Percentiles rank a stretch among this genome's conserved stretches.
phyloP scores from a whole-genome alignment of 2,329 filamentous ascomycete species.

The Elsinoe fawcettii region DNA sequence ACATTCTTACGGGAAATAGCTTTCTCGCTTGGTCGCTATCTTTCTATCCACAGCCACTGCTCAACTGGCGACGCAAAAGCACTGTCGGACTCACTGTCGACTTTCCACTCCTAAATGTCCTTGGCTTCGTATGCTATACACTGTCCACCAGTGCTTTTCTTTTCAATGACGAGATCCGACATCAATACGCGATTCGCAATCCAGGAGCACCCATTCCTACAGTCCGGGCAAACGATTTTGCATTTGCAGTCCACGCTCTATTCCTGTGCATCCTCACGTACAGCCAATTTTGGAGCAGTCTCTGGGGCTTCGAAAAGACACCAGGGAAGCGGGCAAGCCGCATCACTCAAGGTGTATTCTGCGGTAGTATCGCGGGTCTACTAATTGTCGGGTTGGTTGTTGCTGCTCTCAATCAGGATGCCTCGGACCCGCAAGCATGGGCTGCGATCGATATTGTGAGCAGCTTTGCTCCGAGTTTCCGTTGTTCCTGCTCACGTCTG shows the following conservation, averaged over 20 bases:
- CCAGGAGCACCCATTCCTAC: slow-evolving; percentile 66
- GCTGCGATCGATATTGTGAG: slow-evolving; percentile 58
- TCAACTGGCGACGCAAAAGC: slow-evolving; percentile 68
- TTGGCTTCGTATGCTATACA: slow-evolving; percentile 68
- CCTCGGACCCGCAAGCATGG: slow-evolving; percentile 45
- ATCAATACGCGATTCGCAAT: slow-evolving; percentile 77
- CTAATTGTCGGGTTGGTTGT: slow-evolving; percentile 43
- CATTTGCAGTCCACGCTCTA: slow-evolving; percentile 76
- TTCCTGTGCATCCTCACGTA: slow-evolving; percentile 64
- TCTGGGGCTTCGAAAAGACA: slow-evolving; percentile 66
- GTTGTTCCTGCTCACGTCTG: slow-evolving; percentile 16
- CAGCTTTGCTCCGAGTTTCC: slow-evolving; percentile 12
- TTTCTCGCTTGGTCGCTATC: slow-evolving; percentile 59
- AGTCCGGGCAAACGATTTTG: slow-evolving; percentile 81
- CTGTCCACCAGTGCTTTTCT: slow-evolving; percentile 68
- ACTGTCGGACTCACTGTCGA: slow-evolving; percentile 82
- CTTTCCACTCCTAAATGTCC: slow-evolving; percentile 68
- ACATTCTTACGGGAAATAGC: slow-evolving; percentile 17
- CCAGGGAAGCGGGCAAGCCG: slow-evolving; percentile 47
- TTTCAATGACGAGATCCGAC: slow-evolving; percentile 67
- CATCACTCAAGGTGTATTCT: slow-evolving; percentile 61
- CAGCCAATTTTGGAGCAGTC: slow-evolving; percentile 61
- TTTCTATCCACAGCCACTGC: slow-evolving; percentile 84
- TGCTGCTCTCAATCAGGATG: slow-evolving; percentile 33
- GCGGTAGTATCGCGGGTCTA: slow-evolving; percentile 56